Conservation (phyloP, 176 grass and related monocot species). For the Avena atlantica region DNA sequence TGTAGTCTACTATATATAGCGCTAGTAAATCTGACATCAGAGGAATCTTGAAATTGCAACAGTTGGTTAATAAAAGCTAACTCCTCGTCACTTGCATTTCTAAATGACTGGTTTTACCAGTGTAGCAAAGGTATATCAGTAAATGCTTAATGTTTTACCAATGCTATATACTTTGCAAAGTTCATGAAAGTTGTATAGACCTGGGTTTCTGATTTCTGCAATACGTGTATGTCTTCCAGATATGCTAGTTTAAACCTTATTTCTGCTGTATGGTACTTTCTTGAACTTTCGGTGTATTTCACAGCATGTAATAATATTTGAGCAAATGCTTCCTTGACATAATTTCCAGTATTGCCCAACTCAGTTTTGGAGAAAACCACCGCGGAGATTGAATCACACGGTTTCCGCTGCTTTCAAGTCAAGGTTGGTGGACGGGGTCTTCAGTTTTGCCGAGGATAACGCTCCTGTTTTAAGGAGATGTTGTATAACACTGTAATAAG, state of each 20-base stretch:
- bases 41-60: neutral
- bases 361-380: constrained; percentile 61
- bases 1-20: neutral
- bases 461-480: constrained; percentile 22
- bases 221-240: neutral
- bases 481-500: constrained; percentile 33
- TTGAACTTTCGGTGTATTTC: neutral
- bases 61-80: neutral
- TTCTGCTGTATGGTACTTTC: neutral
- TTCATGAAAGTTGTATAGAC: neutral
- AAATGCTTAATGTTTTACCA: neutral
- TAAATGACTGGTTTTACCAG: neutral
- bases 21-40: constrained; percentile 26
- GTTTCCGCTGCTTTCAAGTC: constrained; percentile 77
- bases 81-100: neutral
- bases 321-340: constrained; percentile 59
- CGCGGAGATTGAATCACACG: constrained; percentile 65
- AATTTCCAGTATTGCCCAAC: constrained; percentile 50
- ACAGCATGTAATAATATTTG: neutral
- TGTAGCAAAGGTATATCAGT: neutral
- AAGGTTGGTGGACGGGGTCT: constrained; percentile 83
- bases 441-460: constrained; percentile 53
- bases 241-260: neutral
- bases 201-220: no score
- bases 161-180: neutral